A percentile compares a stretch with the other conserved stretches of the same genome.
Conservation (phyloP, 2,329 filamentous ascomycete genomes). For the Raffaelea deltoideospora region DNA sequence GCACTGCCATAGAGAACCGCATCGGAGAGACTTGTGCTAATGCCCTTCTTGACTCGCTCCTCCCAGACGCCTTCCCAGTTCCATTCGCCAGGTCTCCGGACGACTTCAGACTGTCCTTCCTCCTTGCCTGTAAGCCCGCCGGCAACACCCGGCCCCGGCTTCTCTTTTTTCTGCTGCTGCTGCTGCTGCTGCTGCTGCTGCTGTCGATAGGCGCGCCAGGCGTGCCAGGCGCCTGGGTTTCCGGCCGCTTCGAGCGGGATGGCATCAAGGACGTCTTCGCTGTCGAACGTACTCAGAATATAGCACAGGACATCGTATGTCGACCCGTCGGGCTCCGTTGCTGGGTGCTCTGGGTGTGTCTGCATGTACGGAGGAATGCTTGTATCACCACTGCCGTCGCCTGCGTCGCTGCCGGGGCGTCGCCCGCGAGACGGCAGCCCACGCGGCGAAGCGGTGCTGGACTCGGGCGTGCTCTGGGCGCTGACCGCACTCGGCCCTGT, state of each 20-base stretch:
- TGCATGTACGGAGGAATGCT: constrained; percentile 24
- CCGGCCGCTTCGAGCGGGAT: constrained; percentile 71
- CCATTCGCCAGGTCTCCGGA: constrained; percentile 65
- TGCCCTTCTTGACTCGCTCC: constrained; percentile 65
- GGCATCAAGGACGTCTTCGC: constrained; percentile 60
- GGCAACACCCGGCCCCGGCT: not conserved
- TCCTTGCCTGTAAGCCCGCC: not conserved
- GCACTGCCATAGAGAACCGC: constrained; percentile 58
- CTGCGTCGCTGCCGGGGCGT: too few relatives aligned
- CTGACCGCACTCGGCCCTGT: not conserved
- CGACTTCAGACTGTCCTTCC: not conserved
- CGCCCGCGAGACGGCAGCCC: not conserved
- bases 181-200: constrained; percentile 12
- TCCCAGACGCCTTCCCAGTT: constrained; percentile 98
- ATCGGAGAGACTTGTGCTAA: constrained; percentile 66
- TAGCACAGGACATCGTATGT: constrained; percentile 63
- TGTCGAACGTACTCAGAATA: constrained; percentile 67
- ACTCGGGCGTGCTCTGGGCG: not conserved
- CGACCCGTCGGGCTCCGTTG: constrained; percentile 24
- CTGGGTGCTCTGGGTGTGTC: constrained; percentile 15
- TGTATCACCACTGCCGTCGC: too few relatives aligned
- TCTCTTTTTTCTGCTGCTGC: not conserved
- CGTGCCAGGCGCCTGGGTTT: constrained; percentile 86
- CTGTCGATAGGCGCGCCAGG: constrained; percentile 62
- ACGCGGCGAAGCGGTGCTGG: constrained; percentile 5